phyloP scores from a whole-genome alignment of 768 basidiomycete species.

The Chalciporus pseudorubinellus region DNA sequence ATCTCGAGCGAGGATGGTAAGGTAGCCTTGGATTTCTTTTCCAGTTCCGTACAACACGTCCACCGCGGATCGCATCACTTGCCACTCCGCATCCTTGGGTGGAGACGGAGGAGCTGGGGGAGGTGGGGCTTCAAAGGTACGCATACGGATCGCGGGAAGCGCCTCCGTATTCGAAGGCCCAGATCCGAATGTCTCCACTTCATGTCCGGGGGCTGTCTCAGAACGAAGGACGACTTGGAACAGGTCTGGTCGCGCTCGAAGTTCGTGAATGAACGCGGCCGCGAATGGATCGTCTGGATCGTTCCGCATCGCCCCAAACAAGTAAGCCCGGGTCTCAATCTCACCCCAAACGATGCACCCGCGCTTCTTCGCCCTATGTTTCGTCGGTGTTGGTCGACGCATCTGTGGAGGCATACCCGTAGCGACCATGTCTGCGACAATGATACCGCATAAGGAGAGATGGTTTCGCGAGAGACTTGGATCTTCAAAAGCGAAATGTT shows the following conservation, averaged over 20 bases:
- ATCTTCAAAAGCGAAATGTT: not conserved
- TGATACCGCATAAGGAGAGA: conserved; percentile 21
- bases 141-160: conserved; percentile 4
- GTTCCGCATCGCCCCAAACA: conserved; percentile 33
- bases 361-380: conserved; percentile 6
- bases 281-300: conserved; percentile 29
- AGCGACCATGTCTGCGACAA: conserved; percentile 20
- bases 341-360: conserved; percentile 26
- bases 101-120: not conserved
- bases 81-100: conserved; percentile 8
- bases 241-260: conserved; percentile 30
- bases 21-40: not conserved
- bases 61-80: conserved; percentile 4
- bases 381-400: conserved; percentile 4
- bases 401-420: not conserved
- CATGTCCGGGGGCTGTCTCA: conserved; percentile 24
- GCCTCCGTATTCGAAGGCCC: not conserved
- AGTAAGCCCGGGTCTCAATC: conserved; percentile 19
- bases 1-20: not conserved
- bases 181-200: conserved; percentile 26
- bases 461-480: conserved; percentile 12
- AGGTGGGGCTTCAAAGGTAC: conserved; percentile 16
- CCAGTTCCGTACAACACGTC: conserved; percentile 17
- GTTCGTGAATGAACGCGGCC: conserved; percentile 26
- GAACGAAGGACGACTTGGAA: conserved; percentile 32